Conservation (phyloP, 371 early-diverging fungal genomes). For the Batrachochytrium dendrobatidis region DNA sequence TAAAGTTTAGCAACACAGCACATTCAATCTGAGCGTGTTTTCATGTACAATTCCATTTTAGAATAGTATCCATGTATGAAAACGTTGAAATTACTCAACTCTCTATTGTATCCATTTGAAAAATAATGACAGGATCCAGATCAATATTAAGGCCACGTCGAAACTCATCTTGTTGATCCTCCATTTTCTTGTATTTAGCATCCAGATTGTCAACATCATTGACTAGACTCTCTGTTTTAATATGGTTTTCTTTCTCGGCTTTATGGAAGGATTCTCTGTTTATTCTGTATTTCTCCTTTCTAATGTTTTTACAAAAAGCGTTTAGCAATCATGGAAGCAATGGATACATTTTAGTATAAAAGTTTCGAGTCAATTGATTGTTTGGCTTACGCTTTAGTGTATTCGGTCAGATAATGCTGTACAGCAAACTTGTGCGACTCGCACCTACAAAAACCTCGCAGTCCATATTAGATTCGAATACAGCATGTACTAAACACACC, state of each 20-base stretch:
- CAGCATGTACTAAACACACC: too few relatives aligned
- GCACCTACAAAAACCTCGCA: too few relatives aligned
- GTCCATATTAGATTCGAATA: too few relatives aligned
- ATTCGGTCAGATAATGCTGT: background rate
- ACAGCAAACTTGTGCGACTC: conserved; percentile 1
- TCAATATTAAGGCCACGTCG: background rate
- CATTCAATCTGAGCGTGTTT: too few relatives aligned
- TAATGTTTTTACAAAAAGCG: background rate
- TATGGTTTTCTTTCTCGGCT: background rate
- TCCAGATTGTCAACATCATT: background rate
- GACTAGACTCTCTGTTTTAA: background rate
- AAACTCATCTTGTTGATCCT: conserved; percentile 1
- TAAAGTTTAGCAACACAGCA: too few relatives aligned
- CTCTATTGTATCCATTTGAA: background rate
- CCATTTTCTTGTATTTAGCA: background rate
- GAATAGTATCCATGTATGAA: too few relatives aligned
- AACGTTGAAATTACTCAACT: too few relatives aligned
- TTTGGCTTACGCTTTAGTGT: background rate
- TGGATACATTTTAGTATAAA: background rate
- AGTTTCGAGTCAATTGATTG: background rate
- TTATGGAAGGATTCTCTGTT: background rate
- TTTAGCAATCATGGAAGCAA: too few relatives aligned
- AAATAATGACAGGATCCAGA: background rate
- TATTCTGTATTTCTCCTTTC: background rate
- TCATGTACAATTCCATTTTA: too few relatives aligned